Evolutionary conservation across 1,284 basidiomycete species (phyloP).

Genomic region (Marasmius tenuissimus): DNA sequence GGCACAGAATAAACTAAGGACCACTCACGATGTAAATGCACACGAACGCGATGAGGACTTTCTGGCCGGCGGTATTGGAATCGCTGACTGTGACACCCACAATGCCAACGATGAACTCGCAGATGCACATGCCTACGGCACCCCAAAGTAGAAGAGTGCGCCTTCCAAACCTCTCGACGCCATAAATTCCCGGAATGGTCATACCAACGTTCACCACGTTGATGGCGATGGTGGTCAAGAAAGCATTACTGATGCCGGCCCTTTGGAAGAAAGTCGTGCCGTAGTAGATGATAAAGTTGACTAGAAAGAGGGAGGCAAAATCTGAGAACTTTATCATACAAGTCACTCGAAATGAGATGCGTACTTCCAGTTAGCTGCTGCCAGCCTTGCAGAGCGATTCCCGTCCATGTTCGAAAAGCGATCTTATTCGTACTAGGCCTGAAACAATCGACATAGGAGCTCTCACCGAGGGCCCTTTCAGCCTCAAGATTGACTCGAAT

Average conservation of each 20-base stretch:
- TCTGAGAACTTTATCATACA: not conserved
- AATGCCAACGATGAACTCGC: slow-evolving; percentile 76
- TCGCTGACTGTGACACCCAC: slow-evolving; percentile 64
- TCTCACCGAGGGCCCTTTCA: slow-evolving; percentile 56
- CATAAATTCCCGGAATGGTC: slow-evolving; percentile 70
- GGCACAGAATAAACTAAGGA: slow-evolving; percentile 1
- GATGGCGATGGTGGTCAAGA: slow-evolving; percentile 72
- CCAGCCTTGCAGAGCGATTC: slow-evolving; percentile 69
- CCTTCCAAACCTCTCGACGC: slow-evolving; percentile 74
- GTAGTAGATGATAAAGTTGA: slow-evolving; percentile 87
- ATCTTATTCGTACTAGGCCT: slow-evolving; percentile 60
- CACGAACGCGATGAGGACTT: slow-evolving; percentile 66
- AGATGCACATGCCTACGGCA: slow-evolving; percentile 69
- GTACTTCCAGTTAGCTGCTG: slow-evolving; percentile 59
- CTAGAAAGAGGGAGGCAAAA: slow-evolving; percentile 12
- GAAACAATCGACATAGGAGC: slow-evolving; percentile 70
- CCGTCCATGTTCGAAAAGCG: slow-evolving; percentile 74
- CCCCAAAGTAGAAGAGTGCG: slow-evolving; percentile 75
- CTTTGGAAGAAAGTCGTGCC: slow-evolving; percentile 75
- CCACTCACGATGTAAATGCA: slow-evolving; percentile 67
- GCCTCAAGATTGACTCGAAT: slow-evolving; percentile 72
- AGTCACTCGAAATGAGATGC: no score
- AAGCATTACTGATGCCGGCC: slow-evolving; percentile 70
- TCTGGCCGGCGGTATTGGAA: slow-evolving; percentile 45
- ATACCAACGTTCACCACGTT: slow-evolving; percentile 74